Evolutionary conservation across 2,329 filamentous ascomycete species (phyloP), one percentile per base, ranked within the genome.

Genomic region (Fusarium clavum): DNA sequence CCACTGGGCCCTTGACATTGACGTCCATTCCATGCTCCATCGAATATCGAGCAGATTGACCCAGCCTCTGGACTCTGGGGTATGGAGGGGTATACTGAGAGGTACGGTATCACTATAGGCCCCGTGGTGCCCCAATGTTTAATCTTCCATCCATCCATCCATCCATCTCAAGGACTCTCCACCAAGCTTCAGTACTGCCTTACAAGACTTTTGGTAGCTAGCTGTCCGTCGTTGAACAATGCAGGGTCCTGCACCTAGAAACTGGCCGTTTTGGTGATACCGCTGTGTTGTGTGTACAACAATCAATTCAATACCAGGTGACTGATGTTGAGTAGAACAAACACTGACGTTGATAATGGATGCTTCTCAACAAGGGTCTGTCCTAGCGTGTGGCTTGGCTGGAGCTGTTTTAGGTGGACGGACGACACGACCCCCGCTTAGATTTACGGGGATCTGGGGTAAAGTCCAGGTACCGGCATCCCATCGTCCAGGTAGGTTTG

Each of bases 401-500:
- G n/a, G 38, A 30, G 46, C 46, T 58, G 46, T 34, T 52, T 56
- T 60, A 44, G 59, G 56, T 32, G 64, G 52, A 29, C 38, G 38
- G 48, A 22, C 10, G 12, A 25, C 46, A 34, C 16, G 20, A 48
- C 27, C 25, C 60, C 64, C 61, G 40, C 58, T 66, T 30, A 30
- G 34, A 71, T 55, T 60, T 67, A 43, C 52, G 69, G 64, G 65
- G 65, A 72, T 71, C 69, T 54, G 69, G 69, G 69, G 69, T 72
- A 71, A 61, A 29, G 47, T 47, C 27, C 56, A 71, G 64, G 64
- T 66, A 71, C 68, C 55, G 59, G 54, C 47, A 47, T 57, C 40
- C 34, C 49, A 34, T 54, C 20, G n/a, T 30, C 20, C 6, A 3
- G 11, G 10, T 24, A 14, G 20, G 12, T n/a, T 29, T 47, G 45